These are phyloP conservation scores for Allantophomopsis cytisporea DNA, from an alignment of 2,329 filamentous ascomycete species.

Conservation along the genomic window DNA sequence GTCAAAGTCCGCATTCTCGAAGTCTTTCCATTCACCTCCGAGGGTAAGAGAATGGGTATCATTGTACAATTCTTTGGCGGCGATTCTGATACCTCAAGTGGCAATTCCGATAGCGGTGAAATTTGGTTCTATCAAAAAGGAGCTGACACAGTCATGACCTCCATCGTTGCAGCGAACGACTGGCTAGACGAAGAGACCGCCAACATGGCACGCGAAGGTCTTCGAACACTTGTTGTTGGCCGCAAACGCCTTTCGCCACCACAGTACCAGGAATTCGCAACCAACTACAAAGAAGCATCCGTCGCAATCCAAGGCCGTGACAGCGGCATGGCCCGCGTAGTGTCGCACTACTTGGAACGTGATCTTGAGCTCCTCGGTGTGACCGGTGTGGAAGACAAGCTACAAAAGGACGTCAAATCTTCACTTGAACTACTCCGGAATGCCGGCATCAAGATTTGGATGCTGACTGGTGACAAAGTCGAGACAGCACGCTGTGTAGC, in stretches of 20 bases:
- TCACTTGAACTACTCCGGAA: conserved; percentile 91
- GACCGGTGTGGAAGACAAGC: conserved; percentile 92
- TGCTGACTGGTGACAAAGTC: conserved; percentile 97
- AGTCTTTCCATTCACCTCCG: conserved; percentile 93
- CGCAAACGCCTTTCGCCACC: conserved; percentile 68
- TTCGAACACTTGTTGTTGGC: conserved; percentile 91
- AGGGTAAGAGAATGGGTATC: conserved; percentile 97
- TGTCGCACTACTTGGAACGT: conserved; percentile 70
- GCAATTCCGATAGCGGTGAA: conserved; percentile 48
- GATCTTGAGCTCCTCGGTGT: conserved; percentile 92
- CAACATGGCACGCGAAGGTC: conserved; percentile 97
- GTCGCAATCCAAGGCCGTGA: conserved; percentile 72
- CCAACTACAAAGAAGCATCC: conserved; percentile 65
- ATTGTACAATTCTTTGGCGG: conserved; percentile 75
- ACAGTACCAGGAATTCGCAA: conserved; percentile 71
- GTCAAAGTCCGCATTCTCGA: conserved; percentile 84
- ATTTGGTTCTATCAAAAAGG: conserved; percentile 99
- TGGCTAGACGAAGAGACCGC: conserved; percentile 98
- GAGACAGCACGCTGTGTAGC: conserved; percentile 95
- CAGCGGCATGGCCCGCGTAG: conserved; percentile 63
- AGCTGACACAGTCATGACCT: conserved; percentile 95
- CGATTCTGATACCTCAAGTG: conserved; percentile 29
- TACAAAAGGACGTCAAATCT: conserved; percentile 91
- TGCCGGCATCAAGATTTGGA: conserved; percentile 98
- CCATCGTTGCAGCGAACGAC: conserved; percentile 89